Conservation (phyloP, 1,284 basidiomycete species). For the Trichosporon ovoides region DNA sequence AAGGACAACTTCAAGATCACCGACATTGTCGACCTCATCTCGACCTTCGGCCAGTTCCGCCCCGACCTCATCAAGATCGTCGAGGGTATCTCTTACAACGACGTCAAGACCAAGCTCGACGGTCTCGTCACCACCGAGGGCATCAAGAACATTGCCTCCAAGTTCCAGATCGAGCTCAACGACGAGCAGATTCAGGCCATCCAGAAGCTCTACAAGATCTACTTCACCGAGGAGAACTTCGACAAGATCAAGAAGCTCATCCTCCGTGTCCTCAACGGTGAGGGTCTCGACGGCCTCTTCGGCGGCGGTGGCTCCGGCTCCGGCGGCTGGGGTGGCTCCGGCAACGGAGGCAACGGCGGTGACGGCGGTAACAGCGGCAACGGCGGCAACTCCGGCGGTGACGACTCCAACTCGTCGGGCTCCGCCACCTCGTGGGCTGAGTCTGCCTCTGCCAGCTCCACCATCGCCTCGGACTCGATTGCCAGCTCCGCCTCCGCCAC, state of each 20-base stretch:
- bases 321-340: too few relatives aligned
- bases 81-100: background rate
- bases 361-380: too few relatives aligned
- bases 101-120: background rate
- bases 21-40: background rate
- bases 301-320: too few relatives aligned
- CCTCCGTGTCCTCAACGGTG: background rate
- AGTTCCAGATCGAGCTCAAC: background rate
- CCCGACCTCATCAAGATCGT: background rate
- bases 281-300: background rate
- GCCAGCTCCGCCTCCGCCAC: too few relatives aligned
- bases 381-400: too few relatives aligned
- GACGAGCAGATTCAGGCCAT: background rate
- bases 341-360: too few relatives aligned
- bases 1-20: slow-evolving; percentile 1
- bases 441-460: too few relatives aligned
- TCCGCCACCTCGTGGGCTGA: too few relatives aligned
- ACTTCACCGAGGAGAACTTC: slow-evolving; percentile 6
- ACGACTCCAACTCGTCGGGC: too few relatives aligned
- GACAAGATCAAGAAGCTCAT: background rate
- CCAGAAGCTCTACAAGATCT: background rate
- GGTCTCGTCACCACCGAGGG: background rate
- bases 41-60: background rate
- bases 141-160: background rate
- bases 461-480: too few relatives aligned